These are phyloP conservation scores for Fusarium keratoplasticum DNA, from an alignment of 2,329 filamentous ascomycete genomes.

Conservation along the genomic window DNA sequence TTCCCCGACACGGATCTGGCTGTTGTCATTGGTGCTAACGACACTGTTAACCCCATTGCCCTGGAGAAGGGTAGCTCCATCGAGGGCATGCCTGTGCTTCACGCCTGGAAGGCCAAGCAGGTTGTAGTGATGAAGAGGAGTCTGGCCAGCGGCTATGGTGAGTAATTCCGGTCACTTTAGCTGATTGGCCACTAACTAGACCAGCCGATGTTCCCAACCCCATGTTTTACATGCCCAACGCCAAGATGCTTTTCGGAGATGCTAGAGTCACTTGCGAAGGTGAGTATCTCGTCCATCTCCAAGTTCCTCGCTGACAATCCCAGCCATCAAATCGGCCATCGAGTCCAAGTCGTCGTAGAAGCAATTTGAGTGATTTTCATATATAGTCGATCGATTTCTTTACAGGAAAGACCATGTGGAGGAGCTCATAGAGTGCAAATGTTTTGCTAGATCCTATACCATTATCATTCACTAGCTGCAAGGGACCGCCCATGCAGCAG, in stretches of 20 bases:
- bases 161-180: constrained; percentile 41
- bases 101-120: constrained; percentile 94
- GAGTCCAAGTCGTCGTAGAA: constrained; percentile 48
- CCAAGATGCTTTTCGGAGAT: constrained; percentile 93
- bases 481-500: neutral
- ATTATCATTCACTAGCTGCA: constrained; percentile 20
- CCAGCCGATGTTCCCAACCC: constrained; percentile 89
- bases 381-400: constrained; percentile 17
- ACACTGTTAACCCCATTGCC: constrained; percentile 92
- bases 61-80: constrained; percentile 86
- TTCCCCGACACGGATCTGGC: constrained; percentile 88
- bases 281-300: constrained; percentile 52
- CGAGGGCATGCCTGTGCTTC: constrained; percentile 91
- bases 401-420: constrained; percentile 22
- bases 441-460: constrained; percentile 37
- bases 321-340: constrained; percentile 57
- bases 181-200: constrained; percentile 22
- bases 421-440: constrained; percentile 35
- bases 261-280: constrained; percentile 86
- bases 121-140: constrained; percentile 94
- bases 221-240: constrained; percentile 92
- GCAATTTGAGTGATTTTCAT: constrained; percentile 15
- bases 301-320: constrained; percentile 36
- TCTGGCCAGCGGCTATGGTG: constrained; percentile 88
- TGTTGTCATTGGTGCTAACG: constrained; percentile 90